Evolutionary conservation across 306 rosid genomes (phyloP), one percentile per base, ranked within the genome.

Genomic region (Cyamopsis tetragonoloba): DNA sequence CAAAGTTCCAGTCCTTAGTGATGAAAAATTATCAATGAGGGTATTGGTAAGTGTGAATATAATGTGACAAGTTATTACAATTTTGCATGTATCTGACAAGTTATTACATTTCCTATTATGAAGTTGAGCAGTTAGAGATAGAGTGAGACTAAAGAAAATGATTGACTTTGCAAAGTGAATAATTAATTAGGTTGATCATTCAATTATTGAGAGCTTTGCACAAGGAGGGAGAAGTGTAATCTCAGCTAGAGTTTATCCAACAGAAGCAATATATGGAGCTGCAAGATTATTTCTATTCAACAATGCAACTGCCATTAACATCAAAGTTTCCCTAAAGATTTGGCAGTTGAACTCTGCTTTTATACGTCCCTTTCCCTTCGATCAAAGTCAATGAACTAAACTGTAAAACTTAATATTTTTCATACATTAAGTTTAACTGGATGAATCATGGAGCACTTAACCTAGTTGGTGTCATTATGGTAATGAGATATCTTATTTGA

Each of bases 151-250:
- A n/a, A n/a, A n/a, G n/a, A n/a, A n/a, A n/a, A n/a, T n/a, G n/a
- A 47, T 19, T 32, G 27, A 54, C 14, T 4, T 43, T 26, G 0
- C 13, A 65, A 14, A 14, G 0, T 75, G 68, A n/a, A n/a, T n/a
- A n/a, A n/a, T n/a, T n/a, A n/a, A 47, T 19, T 58, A 89, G 93
- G 89, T 89, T 47, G 96, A 87, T 62, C 91, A 90, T 75, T 90
- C 96, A 63, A 85, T 87, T 0, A 86, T 87, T 42, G 95, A 90
- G 73, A 80, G 96, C 77, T 90, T 85, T 75, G 95, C 73, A 12
- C 95, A 87, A 48, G 89, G 88, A 65, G 96, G 95, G 10, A 80
- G 96, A 75, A 76, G 19, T 6, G 89, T 80, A 38, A 90, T 90
- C 54, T 42, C 91, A 59, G 69, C 87, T 2, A 72, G 96, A 30